These are phyloP conservation scores for Elongisporangium prolatum DNA, from an alignment of 352 stramenopile species.

Conservation along the genomic window DNA sequence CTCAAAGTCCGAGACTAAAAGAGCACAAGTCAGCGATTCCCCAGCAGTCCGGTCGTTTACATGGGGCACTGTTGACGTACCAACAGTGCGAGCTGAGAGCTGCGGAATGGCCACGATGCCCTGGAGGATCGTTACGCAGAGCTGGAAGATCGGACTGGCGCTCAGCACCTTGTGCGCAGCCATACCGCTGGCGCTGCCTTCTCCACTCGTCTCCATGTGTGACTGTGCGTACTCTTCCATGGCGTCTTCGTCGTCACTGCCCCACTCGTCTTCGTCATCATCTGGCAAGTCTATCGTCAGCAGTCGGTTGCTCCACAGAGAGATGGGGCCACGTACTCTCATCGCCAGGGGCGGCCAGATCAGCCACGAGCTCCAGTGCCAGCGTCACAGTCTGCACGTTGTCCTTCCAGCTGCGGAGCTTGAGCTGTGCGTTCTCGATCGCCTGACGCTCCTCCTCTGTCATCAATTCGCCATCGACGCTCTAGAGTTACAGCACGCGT, in stretches of 20 bases:
- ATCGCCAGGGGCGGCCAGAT: constrained; percentile 47
- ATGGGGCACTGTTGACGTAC: constrained; percentile 14
- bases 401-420: constrained; percentile 73
- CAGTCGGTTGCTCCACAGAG: no score
- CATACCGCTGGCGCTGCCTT: constrained; percentile 8
- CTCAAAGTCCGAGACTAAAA: constrained; percentile 59
- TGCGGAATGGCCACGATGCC: constrained; percentile 68
- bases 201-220: constrained; percentile 50
- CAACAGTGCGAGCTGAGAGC: constrained; percentile 40
- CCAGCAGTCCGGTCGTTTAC: no score
- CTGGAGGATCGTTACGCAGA: constrained; percentile 67
- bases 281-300: constrained; percentile 14
- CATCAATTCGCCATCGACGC: constrained; percentile 56
- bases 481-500: constrained; percentile 8
- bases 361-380: constrained; percentile 70
- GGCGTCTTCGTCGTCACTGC: constrained; percentile 82
- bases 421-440: constrained; percentile 60
- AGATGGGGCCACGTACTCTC: constrained; percentile 21
- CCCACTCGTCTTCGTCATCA: constrained; percentile 81
- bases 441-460: constrained; percentile 55
- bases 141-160: constrained; percentile 41
- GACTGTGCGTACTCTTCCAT: constrained; percentile 77
- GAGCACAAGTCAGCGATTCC: background rate
- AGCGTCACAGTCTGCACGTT: constrained; percentile 75
- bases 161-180: constrained; percentile 29